Conservation (phyloP, 352 stramenopile genomes). For the Pythium biforme region DNA sequence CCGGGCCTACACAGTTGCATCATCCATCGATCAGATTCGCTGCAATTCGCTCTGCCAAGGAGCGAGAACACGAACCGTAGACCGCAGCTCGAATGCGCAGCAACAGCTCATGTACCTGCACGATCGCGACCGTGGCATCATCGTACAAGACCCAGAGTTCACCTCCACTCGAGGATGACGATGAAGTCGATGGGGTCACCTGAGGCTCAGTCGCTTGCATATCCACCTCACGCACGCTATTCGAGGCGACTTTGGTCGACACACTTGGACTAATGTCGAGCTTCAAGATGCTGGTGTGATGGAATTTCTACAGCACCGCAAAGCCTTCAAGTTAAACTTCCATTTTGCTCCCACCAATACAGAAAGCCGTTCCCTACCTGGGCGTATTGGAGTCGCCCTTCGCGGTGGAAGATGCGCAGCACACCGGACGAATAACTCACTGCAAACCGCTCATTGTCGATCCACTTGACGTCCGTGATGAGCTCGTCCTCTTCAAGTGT, state of each 20-base stretch:
- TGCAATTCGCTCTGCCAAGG: background rate
- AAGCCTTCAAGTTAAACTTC: too few species aligned
- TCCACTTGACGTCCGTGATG: constrained; percentile 68
- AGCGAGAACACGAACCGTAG: constrained; percentile 34
- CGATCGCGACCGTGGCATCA: constrained; percentile 75
- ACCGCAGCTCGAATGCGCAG: constrained; percentile 48
- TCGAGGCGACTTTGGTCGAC: constrained; percentile 12
- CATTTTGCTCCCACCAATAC: too few species aligned
- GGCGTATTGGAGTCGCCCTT: constrained; percentile 55
- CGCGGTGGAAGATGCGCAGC: constrained; percentile 55
- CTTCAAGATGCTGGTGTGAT: constrained; percentile 23
- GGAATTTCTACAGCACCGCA: constrained; percentile 21
- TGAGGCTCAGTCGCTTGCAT: background rate
- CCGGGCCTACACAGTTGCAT: constrained; percentile 37
- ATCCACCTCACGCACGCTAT: constrained; percentile 11
- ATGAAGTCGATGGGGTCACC: background rate
- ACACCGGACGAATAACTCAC: constrained; percentile 58
- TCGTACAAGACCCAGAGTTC: constrained; percentile 81
- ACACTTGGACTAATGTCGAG: constrained; percentile 25
- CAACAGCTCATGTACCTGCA: constrained; percentile 65
- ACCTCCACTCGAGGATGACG: constrained; percentile 15
- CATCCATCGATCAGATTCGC: background rate
- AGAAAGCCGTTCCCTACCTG: too few species aligned
- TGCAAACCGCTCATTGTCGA: constrained; percentile 52
- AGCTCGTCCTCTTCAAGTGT: constrained; percentile 42